These are phyloP conservation scores for Fomes fomentarius DNA, from an alignment of 1,284 basidiomycete species.

Conservation along the genomic window DNA sequence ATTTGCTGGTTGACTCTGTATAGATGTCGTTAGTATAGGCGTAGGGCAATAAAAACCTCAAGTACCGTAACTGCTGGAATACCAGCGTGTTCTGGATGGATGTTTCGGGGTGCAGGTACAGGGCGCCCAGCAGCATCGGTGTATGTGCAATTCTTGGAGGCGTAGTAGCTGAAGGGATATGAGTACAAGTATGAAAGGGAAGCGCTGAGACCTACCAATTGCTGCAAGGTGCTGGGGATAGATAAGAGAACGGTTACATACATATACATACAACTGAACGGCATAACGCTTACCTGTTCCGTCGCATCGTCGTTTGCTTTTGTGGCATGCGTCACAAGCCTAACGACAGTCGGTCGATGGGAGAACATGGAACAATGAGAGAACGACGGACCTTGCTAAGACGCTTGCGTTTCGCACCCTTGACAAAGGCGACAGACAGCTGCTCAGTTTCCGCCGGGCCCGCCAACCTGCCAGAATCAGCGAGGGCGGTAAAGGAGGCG, in stretches of 20 bases:
- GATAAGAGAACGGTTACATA: constrained; percentile 15
- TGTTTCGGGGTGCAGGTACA: constrained; percentile 65
- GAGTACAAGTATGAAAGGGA: constrained; percentile 7
- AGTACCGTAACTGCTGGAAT: constrained; percentile 18
- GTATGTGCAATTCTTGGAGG: constrained; percentile 78
- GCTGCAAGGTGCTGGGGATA: constrained; percentile 67
- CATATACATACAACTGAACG: too few relatives aligned
- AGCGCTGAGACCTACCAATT: constrained; percentile 60
- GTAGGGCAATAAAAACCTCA: constrained; percentile 9
- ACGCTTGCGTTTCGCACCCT: constrained; percentile 41
- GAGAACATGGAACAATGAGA: not conserved
- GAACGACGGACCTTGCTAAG: constrained; percentile 54
- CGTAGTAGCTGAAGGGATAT: constrained; percentile 61
- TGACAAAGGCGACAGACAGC: constrained; percentile 37
- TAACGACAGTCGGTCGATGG: constrained; percentile 31
- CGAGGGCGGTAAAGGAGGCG: not conserved
- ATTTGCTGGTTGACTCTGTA: constrained; percentile 14
- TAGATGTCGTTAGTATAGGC: not conserved
- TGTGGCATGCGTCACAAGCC: constrained; percentile 85
- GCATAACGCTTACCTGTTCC: constrained; percentile 61
- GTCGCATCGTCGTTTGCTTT: constrained; percentile 81
- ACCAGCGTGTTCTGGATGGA: constrained; percentile 17
- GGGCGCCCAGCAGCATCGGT: constrained; percentile 77
- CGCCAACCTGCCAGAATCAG: constrained; percentile 6
- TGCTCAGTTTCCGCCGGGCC: constrained; percentile 18